Evolutionary conservation across 805 yeast genomes (phyloP).

Genomic region (Ogataea pilisensis): DNA sequence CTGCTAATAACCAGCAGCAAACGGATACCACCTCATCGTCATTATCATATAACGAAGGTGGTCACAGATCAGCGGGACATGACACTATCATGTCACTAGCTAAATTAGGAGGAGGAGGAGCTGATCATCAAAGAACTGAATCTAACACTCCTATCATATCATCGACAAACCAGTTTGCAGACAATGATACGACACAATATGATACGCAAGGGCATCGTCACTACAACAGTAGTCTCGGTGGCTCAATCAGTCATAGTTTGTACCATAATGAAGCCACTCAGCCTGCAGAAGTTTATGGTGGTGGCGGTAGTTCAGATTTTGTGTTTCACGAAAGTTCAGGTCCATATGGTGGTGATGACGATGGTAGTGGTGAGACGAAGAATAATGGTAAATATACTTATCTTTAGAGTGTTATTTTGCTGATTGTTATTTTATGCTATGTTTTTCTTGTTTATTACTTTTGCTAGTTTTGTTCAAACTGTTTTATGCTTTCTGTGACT

Average conservation of each 20-base stretch:
- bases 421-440: neutral
- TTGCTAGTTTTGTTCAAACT: no score
- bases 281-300: constrained; percentile 12
- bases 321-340: neutral
- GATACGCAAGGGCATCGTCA: neutral
- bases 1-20: neutral
- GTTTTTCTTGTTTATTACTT: neutral
- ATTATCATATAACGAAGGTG: neutral
- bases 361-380: neutral
- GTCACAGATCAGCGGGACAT: constrained; percentile 1
- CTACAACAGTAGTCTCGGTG: constrained; percentile 5
- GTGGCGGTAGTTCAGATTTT: constrained; percentile 2
- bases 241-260: constrained; percentile 8
- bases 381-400: neutral
- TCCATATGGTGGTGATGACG: neutral
- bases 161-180: neutral
- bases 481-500: no score
- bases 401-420: neutral
- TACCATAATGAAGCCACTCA: constrained; percentile 8
- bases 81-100: constrained; percentile 2
- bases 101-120: neutral
- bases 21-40: neutral
- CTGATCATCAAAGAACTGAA: constrained; percentile 14
- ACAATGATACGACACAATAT: neutral
- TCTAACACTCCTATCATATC: constrained; percentile 19